These are phyloP conservation scores for Baorangia bicolor DNA, from an alignment of 768 basidiomycete genomes.

Conservation along the genomic window DNA sequence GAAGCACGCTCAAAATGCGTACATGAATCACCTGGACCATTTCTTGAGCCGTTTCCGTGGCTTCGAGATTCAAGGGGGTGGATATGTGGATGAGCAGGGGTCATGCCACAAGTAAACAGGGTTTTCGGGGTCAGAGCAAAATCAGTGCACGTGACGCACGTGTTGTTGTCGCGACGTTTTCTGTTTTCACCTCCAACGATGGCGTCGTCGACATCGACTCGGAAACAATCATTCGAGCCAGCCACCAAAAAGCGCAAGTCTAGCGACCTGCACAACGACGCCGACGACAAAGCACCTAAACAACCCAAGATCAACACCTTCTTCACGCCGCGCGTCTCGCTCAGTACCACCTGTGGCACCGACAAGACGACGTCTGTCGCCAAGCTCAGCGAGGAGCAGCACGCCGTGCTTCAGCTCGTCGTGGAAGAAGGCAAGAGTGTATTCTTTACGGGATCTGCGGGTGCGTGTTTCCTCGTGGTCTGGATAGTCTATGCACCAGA, in stretches of 20 bases:
- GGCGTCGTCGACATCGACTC: conserved; percentile 7
- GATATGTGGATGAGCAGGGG: no score
- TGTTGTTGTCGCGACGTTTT: conserved; percentile 19
- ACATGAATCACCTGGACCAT: no score
- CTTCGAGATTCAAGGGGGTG: no score
- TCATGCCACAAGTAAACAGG: no score
- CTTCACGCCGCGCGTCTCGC: conserved; percentile 28
- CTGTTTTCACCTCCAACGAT: not conserved
- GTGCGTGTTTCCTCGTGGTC: conserved; percentile 31
- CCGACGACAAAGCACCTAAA: conserved; percentile 7
- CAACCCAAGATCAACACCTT: conserved; percentile 28
- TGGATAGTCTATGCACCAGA: not conserved
- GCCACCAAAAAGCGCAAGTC: conserved; percentile 28
- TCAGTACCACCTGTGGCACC: conserved; percentile 29
- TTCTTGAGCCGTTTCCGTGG: no score
- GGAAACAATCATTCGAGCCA: conserved; percentile 10
- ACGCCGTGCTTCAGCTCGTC: conserved; percentile 47
- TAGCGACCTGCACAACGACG: conserved; percentile 1
- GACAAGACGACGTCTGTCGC: conserved; percentile 35
- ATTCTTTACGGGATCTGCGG: conserved; percentile 71
- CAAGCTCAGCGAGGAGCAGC: conserved; percentile 54
- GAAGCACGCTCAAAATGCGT: no score
- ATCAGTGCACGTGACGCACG: conserved; percentile 23
- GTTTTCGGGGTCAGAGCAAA: conserved; percentile 5
- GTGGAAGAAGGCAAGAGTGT: conserved; percentile 58